These are phyloP conservation scores for Heterococcus sp. DNA, from an alignment of 108 stramenopile genomes.

Conservation along the genomic window DNA sequence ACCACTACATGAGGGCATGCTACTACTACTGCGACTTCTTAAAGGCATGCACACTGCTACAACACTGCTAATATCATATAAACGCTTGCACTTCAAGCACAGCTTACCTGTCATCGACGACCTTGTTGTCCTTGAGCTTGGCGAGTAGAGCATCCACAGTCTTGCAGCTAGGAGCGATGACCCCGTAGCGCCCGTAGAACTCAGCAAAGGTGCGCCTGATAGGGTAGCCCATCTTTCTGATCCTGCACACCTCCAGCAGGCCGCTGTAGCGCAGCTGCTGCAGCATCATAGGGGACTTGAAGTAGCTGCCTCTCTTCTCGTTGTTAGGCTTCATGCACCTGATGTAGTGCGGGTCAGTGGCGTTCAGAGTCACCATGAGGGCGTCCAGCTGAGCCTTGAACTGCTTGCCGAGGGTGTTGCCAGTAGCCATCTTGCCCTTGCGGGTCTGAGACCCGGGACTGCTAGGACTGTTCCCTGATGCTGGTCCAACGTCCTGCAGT, in stretches of 20 bases:
- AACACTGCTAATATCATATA: no score
- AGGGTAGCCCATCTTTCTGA: conserved; percentile 61
- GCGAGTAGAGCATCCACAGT: conserved; percentile 49
- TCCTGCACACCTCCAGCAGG: conserved; percentile 54
- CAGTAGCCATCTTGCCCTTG: conserved; percentile 35
- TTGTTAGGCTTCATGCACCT: conserved; percentile 85
- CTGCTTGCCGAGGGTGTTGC: conserved; percentile 47
- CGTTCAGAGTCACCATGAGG: conserved; percentile 50
- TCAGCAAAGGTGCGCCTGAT: conserved; percentile 61
- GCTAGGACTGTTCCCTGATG: conserved; percentile 17
- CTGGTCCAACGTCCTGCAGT: conserved; percentile 22
- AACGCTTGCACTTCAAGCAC: no score
- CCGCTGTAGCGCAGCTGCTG: conserved; percentile 58
- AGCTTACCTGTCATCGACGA: background rate
- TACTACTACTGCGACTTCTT: no score
- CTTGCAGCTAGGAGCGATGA: conserved; percentile 18
- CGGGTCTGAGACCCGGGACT: background rate
- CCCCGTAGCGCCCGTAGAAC: conserved; percentile 59
- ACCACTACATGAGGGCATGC: no score
- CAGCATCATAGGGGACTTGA: conserved; percentile 47
- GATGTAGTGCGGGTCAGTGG: conserved; percentile 56
- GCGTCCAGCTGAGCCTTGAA: conserved; percentile 51
- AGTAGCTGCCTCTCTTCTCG: conserved; percentile 32
- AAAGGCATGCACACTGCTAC: no score
- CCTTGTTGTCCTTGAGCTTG: conserved; percentile 3